Evolutionary conservation across 176 grass and related monocot species (phyloP).

Genomic region (Elaeis guineensis): DNA sequence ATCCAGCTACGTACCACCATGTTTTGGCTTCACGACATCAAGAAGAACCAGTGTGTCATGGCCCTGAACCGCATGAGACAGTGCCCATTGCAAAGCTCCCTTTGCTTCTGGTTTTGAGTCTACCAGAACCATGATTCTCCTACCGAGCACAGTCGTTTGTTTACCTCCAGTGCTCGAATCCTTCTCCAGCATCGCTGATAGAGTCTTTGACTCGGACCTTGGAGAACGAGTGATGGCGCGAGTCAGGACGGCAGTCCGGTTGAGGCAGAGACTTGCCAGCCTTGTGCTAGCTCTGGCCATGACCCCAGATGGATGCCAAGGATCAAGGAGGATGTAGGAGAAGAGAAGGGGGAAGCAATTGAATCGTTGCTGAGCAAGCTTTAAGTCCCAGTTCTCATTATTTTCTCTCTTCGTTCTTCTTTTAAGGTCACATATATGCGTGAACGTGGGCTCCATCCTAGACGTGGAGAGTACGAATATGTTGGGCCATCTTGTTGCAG

Average conservation of each 20-base stretch:
- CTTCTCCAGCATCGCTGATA: background rate
- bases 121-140: constrained; percentile 29
- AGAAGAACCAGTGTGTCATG: constrained; percentile 45
- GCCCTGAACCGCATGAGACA: constrained; percentile 44
- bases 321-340: too few relatives aligned
- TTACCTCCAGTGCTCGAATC: background rate
- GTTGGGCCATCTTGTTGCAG: too few relatives aligned
- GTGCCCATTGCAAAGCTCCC: constrained; percentile 51
- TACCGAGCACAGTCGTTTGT: background rate
- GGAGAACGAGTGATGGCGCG: background rate
- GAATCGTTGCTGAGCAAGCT: too few relatives aligned
- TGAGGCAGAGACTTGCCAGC: constrained; percentile 22
- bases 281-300: constrained; percentile 5
- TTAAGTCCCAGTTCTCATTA: too few relatives aligned
- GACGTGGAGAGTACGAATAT: too few relatives aligned
- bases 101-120: constrained; percentile 21
- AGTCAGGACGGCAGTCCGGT: constrained; percentile 15
- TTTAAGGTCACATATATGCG: too few relatives aligned
- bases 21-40: constrained; percentile 26
- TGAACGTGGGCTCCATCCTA: too few relatives aligned
- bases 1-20: constrained; percentile 13
- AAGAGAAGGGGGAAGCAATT: too few relatives aligned
- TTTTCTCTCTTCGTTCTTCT: too few relatives aligned
- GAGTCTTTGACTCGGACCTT: background rate
- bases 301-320: too few relatives aligned